Conservation (phyloP, 257 asterid genomes). For the Plantago ovata region DNA sequence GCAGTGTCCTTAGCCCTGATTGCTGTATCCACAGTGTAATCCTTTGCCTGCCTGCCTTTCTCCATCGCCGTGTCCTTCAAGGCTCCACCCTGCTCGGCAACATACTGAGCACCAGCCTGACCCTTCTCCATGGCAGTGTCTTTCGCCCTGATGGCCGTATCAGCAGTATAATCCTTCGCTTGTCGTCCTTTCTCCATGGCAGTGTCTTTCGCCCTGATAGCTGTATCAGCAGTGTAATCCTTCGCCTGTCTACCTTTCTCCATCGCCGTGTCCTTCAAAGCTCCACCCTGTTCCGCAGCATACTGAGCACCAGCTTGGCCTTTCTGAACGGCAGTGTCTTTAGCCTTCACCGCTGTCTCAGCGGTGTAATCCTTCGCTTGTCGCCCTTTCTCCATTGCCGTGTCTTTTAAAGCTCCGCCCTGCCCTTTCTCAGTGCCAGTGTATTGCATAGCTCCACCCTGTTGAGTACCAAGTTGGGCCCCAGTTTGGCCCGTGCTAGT, state of each 20-base stretch:
- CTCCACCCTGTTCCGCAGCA: too few species aligned
- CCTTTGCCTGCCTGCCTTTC: slow-evolving; percentile 28
- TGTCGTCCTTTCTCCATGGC: not conserved
- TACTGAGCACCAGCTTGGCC: not conserved
- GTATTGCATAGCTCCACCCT: too few species aligned
- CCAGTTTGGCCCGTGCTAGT: too few species aligned
- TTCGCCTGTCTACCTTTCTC: too few species aligned
- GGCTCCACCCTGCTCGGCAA: not conserved
- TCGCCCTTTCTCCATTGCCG: slow-evolving; percentile 26
- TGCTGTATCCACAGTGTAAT: slow-evolving; percentile 20
- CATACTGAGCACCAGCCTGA: too few species aligned
- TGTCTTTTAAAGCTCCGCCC: slow-evolving; percentile 24
- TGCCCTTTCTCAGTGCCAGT: not conserved
- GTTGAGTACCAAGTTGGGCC: too few species aligned
- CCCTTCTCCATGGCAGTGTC: not conserved
- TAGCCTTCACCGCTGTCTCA: slow-evolving; percentile 19
- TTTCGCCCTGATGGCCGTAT: too few species aligned
- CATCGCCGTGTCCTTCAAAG: too few species aligned
- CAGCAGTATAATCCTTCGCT: too few species aligned
- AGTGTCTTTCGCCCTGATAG: too few species aligned
- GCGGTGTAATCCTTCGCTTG: slow-evolving; percentile 26
- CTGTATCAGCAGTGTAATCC: too few species aligned
- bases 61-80: slow-evolving; percentile 23
- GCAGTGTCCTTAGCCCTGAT: slow-evolving; percentile 17
- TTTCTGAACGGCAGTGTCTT: slow-evolving; percentile 10